These are phyloP conservation scores for Penicillium egyptiacum DNA, from an alignment of 495 filamentous ascomycete genomes.

Conservation along the genomic window DNA sequence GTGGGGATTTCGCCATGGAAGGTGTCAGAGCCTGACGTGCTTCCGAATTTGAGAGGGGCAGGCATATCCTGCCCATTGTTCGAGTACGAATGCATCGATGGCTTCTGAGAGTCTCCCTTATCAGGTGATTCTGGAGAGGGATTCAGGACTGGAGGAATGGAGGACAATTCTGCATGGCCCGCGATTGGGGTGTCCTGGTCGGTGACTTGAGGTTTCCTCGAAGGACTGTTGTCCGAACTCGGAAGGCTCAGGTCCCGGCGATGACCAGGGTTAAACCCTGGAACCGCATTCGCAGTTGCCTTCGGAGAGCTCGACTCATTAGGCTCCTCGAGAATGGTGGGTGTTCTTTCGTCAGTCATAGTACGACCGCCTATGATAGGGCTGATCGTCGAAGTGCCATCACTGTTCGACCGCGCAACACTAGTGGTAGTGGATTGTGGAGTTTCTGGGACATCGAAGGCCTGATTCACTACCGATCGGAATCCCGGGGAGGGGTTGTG, in stretches of 20 bases:
- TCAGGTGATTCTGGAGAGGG: conserved; percentile 9
- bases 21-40: conserved; percentile 20
- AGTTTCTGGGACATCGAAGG: conserved; percentile 65
- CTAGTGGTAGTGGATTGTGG: conserved; percentile 52
- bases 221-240: conserved; percentile 61
- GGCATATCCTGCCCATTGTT: conserved; percentile 43
- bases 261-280: conserved; percentile 55
- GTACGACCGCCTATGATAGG: conserved; percentile 61
- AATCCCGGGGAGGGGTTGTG: conserved; percentile 62
- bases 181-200: conserved; percentile 42
- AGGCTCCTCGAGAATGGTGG: conserved; percentile 59
- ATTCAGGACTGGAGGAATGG: conserved; percentile 29
- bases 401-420: conserved; percentile 61
- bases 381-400: conserved; percentile 64
- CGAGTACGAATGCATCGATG: conserved; percentile 23
- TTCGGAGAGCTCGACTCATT: conserved; percentile 36
- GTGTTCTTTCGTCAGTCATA: conserved; percentile 46
- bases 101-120: not conserved
- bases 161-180: conserved; percentile 44
- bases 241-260: conserved; percentile 63
- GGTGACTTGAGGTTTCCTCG: conserved; percentile 54
- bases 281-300: conserved; percentile 8
- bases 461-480: conserved; percentile 66
- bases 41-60: conserved; percentile 40
- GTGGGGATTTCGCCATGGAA: conserved; percentile 39